phyloP scores from a whole-genome alignment of 176 grass and related monocot species.

The Stipa capillata region DNA sequence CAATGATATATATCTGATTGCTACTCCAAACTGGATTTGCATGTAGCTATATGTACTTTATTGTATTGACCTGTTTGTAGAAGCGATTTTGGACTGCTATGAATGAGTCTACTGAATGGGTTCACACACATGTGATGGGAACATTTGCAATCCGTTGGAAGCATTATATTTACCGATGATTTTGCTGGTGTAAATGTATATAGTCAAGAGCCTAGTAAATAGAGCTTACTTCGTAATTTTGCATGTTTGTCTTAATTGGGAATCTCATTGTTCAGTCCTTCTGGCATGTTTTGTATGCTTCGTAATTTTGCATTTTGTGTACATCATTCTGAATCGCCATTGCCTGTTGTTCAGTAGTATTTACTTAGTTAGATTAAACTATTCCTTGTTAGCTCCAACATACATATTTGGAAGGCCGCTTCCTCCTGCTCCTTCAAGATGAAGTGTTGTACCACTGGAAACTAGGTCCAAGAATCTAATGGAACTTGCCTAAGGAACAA shows the following conservation, averaged over 20 bases:
- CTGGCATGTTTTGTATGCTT: no score
- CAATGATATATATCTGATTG: not conserved
- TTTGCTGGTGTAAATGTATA: no score
- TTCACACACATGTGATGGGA: not conserved
- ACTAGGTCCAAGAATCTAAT: no score
- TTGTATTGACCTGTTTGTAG: not conserved
- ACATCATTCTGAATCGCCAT: not conserved
- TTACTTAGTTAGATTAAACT: not conserved
- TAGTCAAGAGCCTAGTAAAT: not conserved
- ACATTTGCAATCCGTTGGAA: not conserved
- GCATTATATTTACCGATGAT: not conserved
- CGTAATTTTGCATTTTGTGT: no score
- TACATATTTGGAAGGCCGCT: no score
- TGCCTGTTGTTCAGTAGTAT: not conserved
- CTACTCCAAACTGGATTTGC: not conserved
- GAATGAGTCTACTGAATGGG: not conserved
- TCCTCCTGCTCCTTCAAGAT: no score
- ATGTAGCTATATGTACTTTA: not conserved
- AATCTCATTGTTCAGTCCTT: not conserved
- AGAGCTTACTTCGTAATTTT: not conserved
- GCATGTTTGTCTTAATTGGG: not conserved
- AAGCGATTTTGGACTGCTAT: not conserved
- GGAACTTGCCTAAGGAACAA: no score
- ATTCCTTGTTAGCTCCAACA: not conserved
- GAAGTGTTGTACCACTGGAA: no score